Percentiles rank a stretch among this genome's conserved stretches.
phyloP scores from a whole-genome alignment of 305 asterid genomes.

The Ajuga reptans region DNA sequence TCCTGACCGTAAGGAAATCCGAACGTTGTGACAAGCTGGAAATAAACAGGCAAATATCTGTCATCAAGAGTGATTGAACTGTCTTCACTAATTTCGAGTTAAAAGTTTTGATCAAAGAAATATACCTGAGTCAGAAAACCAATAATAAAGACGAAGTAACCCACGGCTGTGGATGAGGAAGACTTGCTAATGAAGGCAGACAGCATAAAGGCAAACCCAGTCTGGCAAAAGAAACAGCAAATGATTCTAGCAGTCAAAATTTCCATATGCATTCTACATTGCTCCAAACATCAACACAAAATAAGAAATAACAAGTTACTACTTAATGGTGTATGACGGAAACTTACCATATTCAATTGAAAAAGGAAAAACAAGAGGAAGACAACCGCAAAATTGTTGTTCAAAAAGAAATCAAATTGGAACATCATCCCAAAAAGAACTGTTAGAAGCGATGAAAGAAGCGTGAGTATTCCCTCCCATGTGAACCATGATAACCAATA shows the following conservation, averaged over 20 bases:
- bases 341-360: constrained; percentile 69
- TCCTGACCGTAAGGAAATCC: constrained; percentile 43
- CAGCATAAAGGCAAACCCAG: constrained; percentile 67
- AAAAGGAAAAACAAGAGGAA: constrained; percentile 70
- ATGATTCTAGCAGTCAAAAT: constrained; percentile 15
- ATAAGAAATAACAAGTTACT: not conserved
- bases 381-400: constrained; percentile 58
- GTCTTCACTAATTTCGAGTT: constrained; percentile 13
- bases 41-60: constrained; percentile 7
- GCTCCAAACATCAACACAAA: not conserved
- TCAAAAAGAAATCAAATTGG: constrained; percentile 57
- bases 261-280: not conserved
- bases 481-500: constrained; percentile 75
- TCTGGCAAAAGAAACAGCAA: constrained; percentile 41
- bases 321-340: constrained; percentile 12
- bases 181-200: constrained; percentile 81
- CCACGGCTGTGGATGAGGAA: constrained; percentile 67
- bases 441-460: constrained; percentile 53
- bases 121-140: constrained; percentile 78
- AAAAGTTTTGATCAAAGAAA: constrained; percentile 18
- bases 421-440: constrained; percentile 71
- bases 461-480: constrained; percentile 64
- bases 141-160: constrained; percentile 56
- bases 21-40: constrained; percentile 58
- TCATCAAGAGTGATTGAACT: constrained; percentile 22